phyloP scores from a whole-genome alignment of 768 basidiomycete species.

The Russula brevipes region DNA sequence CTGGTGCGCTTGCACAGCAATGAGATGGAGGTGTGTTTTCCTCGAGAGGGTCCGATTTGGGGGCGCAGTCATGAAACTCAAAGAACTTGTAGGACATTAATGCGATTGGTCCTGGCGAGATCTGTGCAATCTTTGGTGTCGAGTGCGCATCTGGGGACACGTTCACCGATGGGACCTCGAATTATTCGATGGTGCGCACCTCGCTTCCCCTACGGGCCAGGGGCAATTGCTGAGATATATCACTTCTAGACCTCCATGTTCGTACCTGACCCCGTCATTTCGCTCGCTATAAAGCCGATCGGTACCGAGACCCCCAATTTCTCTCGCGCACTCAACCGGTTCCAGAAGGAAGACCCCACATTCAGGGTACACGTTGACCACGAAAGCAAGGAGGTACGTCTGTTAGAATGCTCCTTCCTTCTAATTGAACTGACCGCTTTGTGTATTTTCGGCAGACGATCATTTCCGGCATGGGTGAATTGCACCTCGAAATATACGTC shows the following conservation, averaged over 20 bases:
- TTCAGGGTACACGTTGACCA: constrained; percentile 95
- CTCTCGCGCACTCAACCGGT: constrained; percentile 92
- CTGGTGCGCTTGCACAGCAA: constrained; percentile 97
- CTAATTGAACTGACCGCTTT: not conserved
- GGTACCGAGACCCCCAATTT: constrained; percentile 95
- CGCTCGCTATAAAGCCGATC: constrained; percentile 85
- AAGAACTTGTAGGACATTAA: constrained; percentile 69
- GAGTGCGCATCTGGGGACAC: constrained; percentile 98
- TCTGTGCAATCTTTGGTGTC: constrained; percentile 98
- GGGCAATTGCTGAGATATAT: not conserved
- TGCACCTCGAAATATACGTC: constrained; percentile 98
- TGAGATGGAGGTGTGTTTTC: constrained; percentile 84
- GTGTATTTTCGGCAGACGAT: constrained; percentile 62
- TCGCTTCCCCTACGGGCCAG: not conserved
- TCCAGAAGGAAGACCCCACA: constrained; percentile 98
- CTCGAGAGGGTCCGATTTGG: not conserved
- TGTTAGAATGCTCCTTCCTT: not conserved
- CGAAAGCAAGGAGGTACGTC: constrained; percentile 83
- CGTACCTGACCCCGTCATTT: constrained; percentile 98
- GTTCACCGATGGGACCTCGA: constrained; percentile 89
- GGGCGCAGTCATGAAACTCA: not conserved
- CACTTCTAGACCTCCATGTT: constrained; percentile 85
- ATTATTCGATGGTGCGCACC: constrained; percentile 80
- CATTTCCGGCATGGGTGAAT: constrained; percentile 99
- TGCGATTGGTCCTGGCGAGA: constrained; percentile 92